phyloP scores from a whole-genome alignment of 148 eudicot species.

The Pharnaceum exiguum region DNA sequence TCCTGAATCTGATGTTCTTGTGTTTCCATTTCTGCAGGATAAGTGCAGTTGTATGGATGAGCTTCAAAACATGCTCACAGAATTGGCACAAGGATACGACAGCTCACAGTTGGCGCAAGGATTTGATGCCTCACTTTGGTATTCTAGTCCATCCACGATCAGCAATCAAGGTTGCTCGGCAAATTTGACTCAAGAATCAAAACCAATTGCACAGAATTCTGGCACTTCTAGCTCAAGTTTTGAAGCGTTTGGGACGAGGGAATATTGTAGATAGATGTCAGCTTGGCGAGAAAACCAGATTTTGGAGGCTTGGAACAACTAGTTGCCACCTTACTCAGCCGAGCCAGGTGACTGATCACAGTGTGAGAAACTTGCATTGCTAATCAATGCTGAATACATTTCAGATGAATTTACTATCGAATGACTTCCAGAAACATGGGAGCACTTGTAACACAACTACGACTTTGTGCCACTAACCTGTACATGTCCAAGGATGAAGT shows the following conservation, averaged over 20 bases:
- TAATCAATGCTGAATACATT: too few species aligned
- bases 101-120: constrained; percentile 44
- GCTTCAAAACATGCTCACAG: constrained; percentile 63
- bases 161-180: constrained; percentile 18
- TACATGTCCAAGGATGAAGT: too few species aligned
- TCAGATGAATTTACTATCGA: too few species aligned
- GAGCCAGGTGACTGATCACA: too few species aligned
- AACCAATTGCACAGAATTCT: neutral
- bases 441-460: too few species aligned
- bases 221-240: constrained; percentile 3
- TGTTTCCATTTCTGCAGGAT: constrained; percentile 25
- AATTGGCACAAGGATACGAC: constrained; percentile 58
- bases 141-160: neutral
- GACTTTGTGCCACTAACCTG: too few species aligned
- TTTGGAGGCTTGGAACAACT: too few species aligned
- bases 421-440: too few species aligned
- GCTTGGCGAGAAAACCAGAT: too few species aligned
- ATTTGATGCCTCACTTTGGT: constrained; percentile 37
- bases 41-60: constrained; percentile 52
- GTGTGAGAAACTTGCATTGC: too few species aligned
- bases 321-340: too few species aligned
- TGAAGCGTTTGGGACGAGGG: constrained; percentile 20
- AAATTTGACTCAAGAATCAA: constrained; percentile 1
- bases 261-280: constrained; percentile 15
- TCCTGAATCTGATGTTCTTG: neutral